Evolutionary conservation across 495 filamentous ascomycete species (phyloP).

Genomic region (Lasiosphaeria miniovina): DNA sequence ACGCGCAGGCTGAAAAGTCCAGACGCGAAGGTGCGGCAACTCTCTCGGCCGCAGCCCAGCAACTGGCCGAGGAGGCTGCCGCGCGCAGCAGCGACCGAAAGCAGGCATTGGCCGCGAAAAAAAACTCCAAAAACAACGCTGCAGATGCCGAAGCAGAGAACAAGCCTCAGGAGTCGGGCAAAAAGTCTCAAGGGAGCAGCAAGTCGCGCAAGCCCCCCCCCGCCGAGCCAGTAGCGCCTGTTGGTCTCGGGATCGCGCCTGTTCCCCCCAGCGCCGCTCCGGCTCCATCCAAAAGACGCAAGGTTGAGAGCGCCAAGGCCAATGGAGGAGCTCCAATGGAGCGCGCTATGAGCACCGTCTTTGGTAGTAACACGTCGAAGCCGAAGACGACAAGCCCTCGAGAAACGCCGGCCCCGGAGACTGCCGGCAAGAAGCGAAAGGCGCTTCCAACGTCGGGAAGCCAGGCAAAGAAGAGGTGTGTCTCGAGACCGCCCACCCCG

Average conservation of each 20-base stretch:
- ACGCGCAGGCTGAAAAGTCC: slow-evolving; percentile 61
- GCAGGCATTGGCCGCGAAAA: slow-evolving; percentile 73
- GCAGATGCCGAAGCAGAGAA: slow-evolving; percentile 45
- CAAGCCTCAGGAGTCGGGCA: slow-evolving; percentile 47
- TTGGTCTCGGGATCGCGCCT: slow-evolving; percentile 54
- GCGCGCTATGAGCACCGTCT: slow-evolving; percentile 63
- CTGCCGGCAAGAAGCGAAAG: slow-evolving; percentile 61
- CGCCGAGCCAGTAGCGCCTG: slow-evolving; percentile 37
- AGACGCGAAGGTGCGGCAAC: slow-evolving; percentile 73
- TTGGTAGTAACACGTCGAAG: slow-evolving; percentile 48
- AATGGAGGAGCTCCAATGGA: slow-evolving; percentile 60
- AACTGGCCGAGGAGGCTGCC: slow-evolving; percentile 74
- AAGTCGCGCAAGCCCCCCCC: slow-evolving; percentile 64
- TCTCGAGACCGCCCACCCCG: background rate
- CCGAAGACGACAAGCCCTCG: slow-evolving; percentile 56
- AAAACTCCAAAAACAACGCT: slow-evolving; percentile 57
- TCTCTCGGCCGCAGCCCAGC: slow-evolving; percentile 63
- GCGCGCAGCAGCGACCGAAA: slow-evolving; percentile 76
- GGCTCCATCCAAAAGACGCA: slow-evolving; percentile 68
- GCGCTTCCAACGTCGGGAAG: slow-evolving; percentile 60
- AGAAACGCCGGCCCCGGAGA: slow-evolving; percentile 61
- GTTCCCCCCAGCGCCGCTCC: slow-evolving; percentile 42
- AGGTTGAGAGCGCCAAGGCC: slow-evolving; percentile 64
- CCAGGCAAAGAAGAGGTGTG: slow-evolving; percentile 69
- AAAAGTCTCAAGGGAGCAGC: slow-evolving; percentile 53